Conservation (phyloP, 2,329 filamentous ascomycete species). For the Colletotrichum nymphaeae region DNA sequence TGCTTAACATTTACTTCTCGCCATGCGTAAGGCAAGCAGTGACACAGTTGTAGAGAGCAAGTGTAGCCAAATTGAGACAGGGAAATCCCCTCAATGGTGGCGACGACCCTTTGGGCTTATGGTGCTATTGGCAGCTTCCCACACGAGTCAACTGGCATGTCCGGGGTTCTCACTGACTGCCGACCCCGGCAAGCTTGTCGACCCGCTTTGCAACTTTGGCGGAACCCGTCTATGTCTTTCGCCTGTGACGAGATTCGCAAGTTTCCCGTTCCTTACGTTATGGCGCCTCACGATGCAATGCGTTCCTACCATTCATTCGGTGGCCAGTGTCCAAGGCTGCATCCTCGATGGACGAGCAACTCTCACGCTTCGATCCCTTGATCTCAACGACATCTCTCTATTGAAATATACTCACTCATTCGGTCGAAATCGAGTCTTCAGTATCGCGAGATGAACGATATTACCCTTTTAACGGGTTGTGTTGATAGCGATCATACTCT, state of each 20-base stretch:
- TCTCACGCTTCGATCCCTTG: too few species aligned
- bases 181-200: background rate
- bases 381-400: too few species aligned
- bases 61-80: too few species aligned
- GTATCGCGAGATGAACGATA: too few species aligned
- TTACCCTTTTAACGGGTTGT: too few species aligned
- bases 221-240: background rate
- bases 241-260: background rate
- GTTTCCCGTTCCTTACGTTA: background rate
- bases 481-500: too few species aligned
- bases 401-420: too few species aligned
- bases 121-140: background rate
- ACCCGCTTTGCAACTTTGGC: background rate
- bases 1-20: too few species aligned
- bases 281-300: background rate
- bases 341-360: too few species aligned
- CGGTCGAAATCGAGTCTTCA: too few species aligned
- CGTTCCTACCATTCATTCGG: too few species aligned
- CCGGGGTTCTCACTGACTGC: background rate
- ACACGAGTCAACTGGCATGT: background rate
- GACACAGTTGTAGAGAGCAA: background rate
- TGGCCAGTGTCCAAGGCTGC: too few species aligned
- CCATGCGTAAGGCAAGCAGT: background rate
- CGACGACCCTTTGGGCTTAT: background rate
- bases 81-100: background rate